Conservation (phyloP, 441 rosid genomes). For the Pelargonium cotyledonis region DNA sequence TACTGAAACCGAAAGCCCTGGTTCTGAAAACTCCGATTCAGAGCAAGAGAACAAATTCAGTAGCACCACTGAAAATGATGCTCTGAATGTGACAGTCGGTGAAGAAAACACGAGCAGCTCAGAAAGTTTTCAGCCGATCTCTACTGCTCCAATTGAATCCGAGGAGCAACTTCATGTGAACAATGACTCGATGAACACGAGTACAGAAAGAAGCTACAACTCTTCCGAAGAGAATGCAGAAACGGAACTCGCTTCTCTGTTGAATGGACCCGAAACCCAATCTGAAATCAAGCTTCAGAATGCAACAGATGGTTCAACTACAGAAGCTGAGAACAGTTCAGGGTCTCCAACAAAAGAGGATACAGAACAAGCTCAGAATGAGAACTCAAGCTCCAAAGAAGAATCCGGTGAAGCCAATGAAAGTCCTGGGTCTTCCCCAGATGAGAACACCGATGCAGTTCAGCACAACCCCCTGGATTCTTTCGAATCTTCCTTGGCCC, state of each 20-base stretch:
- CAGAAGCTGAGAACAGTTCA: neutral
- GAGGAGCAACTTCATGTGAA: neutral
- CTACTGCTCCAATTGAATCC: neutral
- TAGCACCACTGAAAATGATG: conserved; percentile 17
- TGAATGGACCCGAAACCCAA: neutral
- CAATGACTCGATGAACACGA: neutral
- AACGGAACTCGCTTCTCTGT: neutral
- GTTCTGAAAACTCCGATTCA: conserved; percentile 29
- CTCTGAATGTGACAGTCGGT: too few relatives aligned
- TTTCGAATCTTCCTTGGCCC: neutral
- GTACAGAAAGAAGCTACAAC: neutral
- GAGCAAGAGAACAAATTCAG: conserved; percentile 25
- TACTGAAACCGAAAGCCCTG: conserved; percentile 31
- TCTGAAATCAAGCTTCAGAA: neutral
- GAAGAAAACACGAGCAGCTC: too few relatives aligned
- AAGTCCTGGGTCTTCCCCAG: too few relatives aligned
- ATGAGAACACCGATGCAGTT: neutral
- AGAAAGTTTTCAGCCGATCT: neutral
- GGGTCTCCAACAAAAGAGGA: neutral
- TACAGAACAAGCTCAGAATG: neutral
- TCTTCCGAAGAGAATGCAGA: neutral
- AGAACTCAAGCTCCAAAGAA: neutral
- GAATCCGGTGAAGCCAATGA: neutral
- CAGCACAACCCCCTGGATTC: neutral
- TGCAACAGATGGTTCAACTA: neutral